Evolutionary conservation across 1,139 yeast genomes (phyloP), one percentile per base, ranked within the genome.

Genomic region (Diutina pseudorugosa): DNA sequence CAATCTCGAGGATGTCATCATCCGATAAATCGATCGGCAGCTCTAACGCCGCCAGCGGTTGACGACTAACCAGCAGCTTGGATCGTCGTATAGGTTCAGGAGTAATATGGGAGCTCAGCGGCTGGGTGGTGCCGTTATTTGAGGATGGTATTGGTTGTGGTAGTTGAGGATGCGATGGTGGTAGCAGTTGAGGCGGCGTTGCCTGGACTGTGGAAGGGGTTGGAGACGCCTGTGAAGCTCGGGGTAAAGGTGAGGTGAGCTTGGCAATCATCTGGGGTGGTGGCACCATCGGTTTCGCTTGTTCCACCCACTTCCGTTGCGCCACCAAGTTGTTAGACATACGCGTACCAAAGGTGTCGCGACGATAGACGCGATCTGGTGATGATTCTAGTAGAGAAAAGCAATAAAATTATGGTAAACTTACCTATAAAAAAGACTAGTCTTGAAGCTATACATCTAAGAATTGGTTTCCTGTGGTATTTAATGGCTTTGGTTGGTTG

Each of bases 291-390:
- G 49, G 49, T 14, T 27, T n/a, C 6, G 25, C 27, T n/a, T 16
- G 40, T 11, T 25, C 36, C 30, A 45, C 41, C 49, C 49, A 45
- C 49, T 27, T 45, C 40, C 49, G n/a, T 18, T 45, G 49, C 19
- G 40, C 49, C 21, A 27, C 49, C 21, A 45, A 27, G 49, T 45
- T 45, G 41, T 45, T 45, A 3, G 41, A n/a, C 49, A 45, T 45
- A 14, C 45, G 45, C 43, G 43, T 41, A 11, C 4, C 7, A 23
- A 7, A 23, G 25, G 25, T 4, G 25, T 23, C 25, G 25, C 25
- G 25, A n/a, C n/a, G 36, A 30, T 9, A 14, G n/a, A 11, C 36
- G 36, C 36, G 36, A 30, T 30, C 36, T 23, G 36, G 36, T 7
- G 36, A 30, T 14, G n/a, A n/a, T n/a, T n/a, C n/a, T n/a, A n/a